Evolutionary conservation across 768 basidiomycete genomes (phyloP).

Genomic region (Podaxis sp.): DNA sequence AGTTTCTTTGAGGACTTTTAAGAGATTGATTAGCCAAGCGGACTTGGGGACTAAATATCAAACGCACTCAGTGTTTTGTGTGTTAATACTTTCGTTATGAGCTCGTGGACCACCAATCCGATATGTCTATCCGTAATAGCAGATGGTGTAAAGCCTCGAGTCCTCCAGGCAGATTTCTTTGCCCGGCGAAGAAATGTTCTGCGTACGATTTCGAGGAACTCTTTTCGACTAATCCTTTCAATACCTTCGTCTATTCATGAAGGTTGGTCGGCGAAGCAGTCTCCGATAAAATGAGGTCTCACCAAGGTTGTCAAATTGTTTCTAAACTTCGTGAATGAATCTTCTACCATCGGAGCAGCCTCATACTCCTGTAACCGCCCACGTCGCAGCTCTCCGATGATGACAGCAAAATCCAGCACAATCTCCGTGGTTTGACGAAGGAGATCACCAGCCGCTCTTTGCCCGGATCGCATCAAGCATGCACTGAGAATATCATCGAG

Average conservation of each 20-base stretch:
- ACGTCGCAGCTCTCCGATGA: slow-evolving; percentile 60
- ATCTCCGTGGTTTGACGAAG: slow-evolving; percentile 63
- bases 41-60: background rate
- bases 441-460: slow-evolving; percentile 63
- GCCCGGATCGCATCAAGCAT: slow-evolving; percentile 69
- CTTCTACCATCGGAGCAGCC: slow-evolving; percentile 56
- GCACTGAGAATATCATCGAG: slow-evolving; percentile 77
- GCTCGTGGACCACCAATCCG: slow-evolving; percentile 54
- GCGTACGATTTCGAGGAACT: slow-evolving; percentile 25
- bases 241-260: slow-evolving; percentile 46
- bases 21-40: background rate
- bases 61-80: background rate
- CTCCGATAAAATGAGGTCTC: slow-evolving; percentile 23
- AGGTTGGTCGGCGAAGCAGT: slow-evolving; percentile 15
- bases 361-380: slow-evolving; percentile 61
- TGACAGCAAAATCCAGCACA: slow-evolving; percentile 65
- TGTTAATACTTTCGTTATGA: slow-evolving; percentile 5
- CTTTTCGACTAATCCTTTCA: slow-evolving; percentile 61
- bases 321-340: slow-evolving; percentile 53
- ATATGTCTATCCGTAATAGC: slow-evolving; percentile 51
- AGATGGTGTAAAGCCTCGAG: slow-evolving; percentile 55
- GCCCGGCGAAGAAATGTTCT: slow-evolving; percentile 26
- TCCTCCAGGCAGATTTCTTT: slow-evolving; percentile 46
- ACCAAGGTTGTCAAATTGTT: slow-evolving; percentile 60
- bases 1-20: slow-evolving; percentile 13